phyloP scores from a whole-genome alignment of 2,329 filamentous ascomycete genomes.

The Verticillium nonalfalfae region DNA sequence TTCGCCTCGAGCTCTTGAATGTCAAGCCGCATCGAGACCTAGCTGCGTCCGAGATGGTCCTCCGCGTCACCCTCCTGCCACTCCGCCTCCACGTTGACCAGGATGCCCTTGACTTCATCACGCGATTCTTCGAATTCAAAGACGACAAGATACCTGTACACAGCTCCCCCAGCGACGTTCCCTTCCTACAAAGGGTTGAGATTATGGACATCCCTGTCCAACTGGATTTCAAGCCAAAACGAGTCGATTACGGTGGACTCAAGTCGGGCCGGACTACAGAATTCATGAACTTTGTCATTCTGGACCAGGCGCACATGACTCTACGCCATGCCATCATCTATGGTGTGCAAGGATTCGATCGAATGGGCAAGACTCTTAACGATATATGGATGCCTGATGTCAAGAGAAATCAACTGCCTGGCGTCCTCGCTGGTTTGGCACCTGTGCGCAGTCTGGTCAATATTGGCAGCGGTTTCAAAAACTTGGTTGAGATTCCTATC shows the following conservation, averaged over 20 bases:
- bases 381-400: constrained; percentile 97
- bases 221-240: constrained; percentile 93
- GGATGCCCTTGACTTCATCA: constrained; percentile 94
- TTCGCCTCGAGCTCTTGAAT: constrained; percentile 81
- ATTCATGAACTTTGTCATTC: constrained; percentile 96
- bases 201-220: constrained; percentile 77
- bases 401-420: constrained; percentile 79
- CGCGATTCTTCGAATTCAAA: constrained; percentile 96
- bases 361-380: constrained; percentile 82
- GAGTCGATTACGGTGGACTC: constrained; percentile 91
- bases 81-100: constrained; percentile 92
- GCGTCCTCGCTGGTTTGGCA: constrained; percentile 81
- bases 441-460: constrained; percentile 88
- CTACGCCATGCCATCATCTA: constrained; percentile 89
- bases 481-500: constrained; percentile 85
- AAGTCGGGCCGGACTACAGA: constrained; percentile 92
- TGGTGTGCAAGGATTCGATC: constrained; percentile 84
- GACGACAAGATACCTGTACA: constrained; percentile 58
- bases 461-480: constrained; percentile 77
- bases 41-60: constrained; percentile 81
- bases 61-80: constrained; percentile 74
- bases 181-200: constrained; percentile 87
- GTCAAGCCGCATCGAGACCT: constrained; percentile 81
- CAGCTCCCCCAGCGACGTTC: constrained; percentile 60
- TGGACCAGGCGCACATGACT: constrained; percentile 82